These are phyloP conservation scores for Syzygium jambos DNA, from an alignment of 345 rosid species.

Conservation along the genomic window DNA sequence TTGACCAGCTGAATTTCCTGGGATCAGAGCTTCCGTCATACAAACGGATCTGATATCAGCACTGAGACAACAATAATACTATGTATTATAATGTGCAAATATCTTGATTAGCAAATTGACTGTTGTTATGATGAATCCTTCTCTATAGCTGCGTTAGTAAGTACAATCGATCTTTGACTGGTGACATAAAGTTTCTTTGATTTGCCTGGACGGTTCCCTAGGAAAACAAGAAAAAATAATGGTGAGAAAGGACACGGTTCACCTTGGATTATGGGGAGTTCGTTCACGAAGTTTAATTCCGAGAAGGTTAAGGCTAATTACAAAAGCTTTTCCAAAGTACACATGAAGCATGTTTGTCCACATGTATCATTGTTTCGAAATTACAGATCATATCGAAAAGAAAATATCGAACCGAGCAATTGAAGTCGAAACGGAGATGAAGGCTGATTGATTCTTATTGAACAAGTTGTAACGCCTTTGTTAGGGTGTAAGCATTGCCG, in stretches of 20 bases:
- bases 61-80: not conserved
- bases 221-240: not conserved
- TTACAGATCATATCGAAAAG: not conserved
- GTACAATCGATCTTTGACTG: not conserved
- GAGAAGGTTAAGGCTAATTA: not conserved
- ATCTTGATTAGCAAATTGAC: not conserved
- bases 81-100: not conserved
- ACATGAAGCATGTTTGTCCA: not conserved
- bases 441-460: not conserved
- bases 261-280: not conserved
- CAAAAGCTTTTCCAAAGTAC: not conserved
- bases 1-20: not conserved
- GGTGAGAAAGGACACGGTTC: not conserved
- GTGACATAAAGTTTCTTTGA: not conserved
- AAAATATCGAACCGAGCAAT: not conserved
- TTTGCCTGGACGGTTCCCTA: not conserved
- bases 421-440: not conserved
- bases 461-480: not conserved
- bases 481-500: not conserved
- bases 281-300: too few relatives aligned
- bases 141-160: not conserved
- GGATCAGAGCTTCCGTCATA: not conserved
- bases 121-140: not conserved
- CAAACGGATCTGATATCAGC: not conserved
- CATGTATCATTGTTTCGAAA: not conserved